A percentile compares a stretch with the other conserved stretches of the same genome.
These are phyloP conservation scores for Teratosphaeria epicoccoides DNA, from an alignment of 2,329 filamentous ascomycete species.

Conservation along the genomic window DNA sequence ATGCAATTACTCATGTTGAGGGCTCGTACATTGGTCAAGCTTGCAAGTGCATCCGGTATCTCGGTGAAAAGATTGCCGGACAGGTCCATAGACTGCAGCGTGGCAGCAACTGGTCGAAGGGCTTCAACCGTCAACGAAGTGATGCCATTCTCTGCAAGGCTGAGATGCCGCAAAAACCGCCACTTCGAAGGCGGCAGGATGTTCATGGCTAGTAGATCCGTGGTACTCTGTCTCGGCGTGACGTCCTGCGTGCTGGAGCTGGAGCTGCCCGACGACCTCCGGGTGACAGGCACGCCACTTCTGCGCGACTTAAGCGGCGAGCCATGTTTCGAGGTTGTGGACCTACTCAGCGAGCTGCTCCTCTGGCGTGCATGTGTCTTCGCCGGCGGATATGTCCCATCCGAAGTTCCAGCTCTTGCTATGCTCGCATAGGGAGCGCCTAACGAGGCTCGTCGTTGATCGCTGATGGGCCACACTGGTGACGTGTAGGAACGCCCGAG, in stretches of 20 bases:
- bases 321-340: slow-evolving; percentile 62
- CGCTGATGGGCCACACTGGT: slow-evolving; percentile 53
- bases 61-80: slow-evolving; percentile 91
- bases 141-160: slow-evolving; percentile 81
- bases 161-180: slow-evolving; percentile 87
- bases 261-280: slow-evolving; percentile 85
- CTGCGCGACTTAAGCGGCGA: slow-evolving; percentile 55
- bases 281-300: slow-evolving; percentile 51
- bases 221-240: slow-evolving; percentile 55
- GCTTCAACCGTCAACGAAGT: slow-evolving; percentile 67
- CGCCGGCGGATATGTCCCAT: slow-evolving; percentile 26
- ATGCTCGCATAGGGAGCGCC: slow-evolving; percentile 39
- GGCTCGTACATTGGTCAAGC: slow-evolving; percentile 75
- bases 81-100: slow-evolving; percentile 81
- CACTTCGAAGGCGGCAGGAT: slow-evolving; percentile 78
- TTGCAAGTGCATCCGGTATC: slow-evolving; percentile 81
- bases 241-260: slow-evolving; percentile 59
- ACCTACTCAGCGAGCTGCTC: slow-evolving; percentile 73
- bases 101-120: slow-evolving; percentile 72
- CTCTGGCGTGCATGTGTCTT: slow-evolving; percentile 40
- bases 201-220: slow-evolving; percentile 62
- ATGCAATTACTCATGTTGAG: slow-evolving; percentile 94
- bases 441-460: slow-evolving; percentile 37
- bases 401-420: slow-evolving; percentile 49
- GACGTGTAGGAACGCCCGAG: slow-evolving; percentile 56